Evolutionary conservation across 148 eudicot species (phyloP).

Genomic region (Gaultheria prostrata): DNA sequence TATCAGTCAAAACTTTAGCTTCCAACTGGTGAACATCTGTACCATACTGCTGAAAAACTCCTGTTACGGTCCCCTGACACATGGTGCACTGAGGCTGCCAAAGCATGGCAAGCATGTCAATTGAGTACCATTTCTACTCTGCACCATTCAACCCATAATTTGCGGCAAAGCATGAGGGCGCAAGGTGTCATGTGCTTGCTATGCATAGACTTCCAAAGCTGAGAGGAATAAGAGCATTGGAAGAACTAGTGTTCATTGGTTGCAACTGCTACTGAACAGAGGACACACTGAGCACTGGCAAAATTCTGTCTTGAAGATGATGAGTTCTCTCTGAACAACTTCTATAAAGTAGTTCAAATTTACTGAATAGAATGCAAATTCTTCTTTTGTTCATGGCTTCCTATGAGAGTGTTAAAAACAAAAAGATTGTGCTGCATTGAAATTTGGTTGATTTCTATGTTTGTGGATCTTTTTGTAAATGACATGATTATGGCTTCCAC

Average conservation of each 20-base stretch:
- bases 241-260: no score
- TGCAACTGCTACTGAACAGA: no score
- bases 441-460: constrained; percentile 13
- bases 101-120: not conserved
- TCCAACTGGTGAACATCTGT: not conserved
- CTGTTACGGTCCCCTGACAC: not conserved
- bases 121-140: not conserved
- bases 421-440: not conserved
- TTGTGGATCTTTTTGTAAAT: constrained; percentile 19
- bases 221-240: no score
- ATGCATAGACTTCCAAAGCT: no score
- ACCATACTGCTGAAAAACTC: not conserved
- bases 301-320: not conserved
- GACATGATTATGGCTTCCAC: constrained; percentile 22
- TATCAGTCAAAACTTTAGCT: not conserved
- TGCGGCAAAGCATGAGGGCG: not conserved
- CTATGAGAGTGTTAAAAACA: not conserved
- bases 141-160: not conserved
- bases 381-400: constrained; percentile 2
- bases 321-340: not conserved
- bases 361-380: not conserved
- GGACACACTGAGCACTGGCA: not conserved
- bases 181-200: not conserved
- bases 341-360: not conserved
- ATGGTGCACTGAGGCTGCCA: not conserved